Evolutionary conservation across 169 alveolate species (phyloP), one percentile per base, ranked within the genome.

Genomic region (Plasmodium vinckei): DNA sequence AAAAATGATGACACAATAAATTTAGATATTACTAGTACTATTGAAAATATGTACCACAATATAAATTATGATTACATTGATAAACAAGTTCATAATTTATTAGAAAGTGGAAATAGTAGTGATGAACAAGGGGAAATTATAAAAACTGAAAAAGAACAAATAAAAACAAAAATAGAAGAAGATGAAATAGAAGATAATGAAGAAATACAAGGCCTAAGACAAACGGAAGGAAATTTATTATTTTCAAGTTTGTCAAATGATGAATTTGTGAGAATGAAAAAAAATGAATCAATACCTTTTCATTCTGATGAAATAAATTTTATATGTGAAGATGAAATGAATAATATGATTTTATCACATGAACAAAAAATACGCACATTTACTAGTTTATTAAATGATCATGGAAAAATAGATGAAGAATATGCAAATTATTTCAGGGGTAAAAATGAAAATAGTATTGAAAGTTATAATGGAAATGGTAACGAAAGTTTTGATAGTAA

Each of bases 301-400:
- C 42, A 46, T 25, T 12, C 42, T 21, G 23, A 63, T 69, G 65
- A 46, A 19, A 21, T n/a, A 5, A 12, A 47, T 69, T 69, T 47
- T 69, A 17, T 69, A 19, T 25, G 27, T 9, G 13, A 21, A 5
- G 79, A 69, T 47, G 47, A 49, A 69, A 33, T 33, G 17, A 63
- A 63, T 25, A 25, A 63, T 23, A 7, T 47, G 49, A 69, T 69
- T 47, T 69, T 27, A 9, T 63, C 79, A 2, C 25, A 49, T 9
- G 79, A 46, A 49, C 25, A 69, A 69, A 69, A 69, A 25, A 69
- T 27, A 69, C 21, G 25, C 23, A 69, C 64, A 13, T 63, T 69
- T 17, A 25, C 47, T 23, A 69, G 79, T 69, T 69, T 69, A 69
- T 44, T 63, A 15, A 67, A 67, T 25, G 27, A 42, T 6, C 9